phyloP scores from a whole-genome alignment of 108 stramenopile species.

The Skeletonema menzelii region DNA sequence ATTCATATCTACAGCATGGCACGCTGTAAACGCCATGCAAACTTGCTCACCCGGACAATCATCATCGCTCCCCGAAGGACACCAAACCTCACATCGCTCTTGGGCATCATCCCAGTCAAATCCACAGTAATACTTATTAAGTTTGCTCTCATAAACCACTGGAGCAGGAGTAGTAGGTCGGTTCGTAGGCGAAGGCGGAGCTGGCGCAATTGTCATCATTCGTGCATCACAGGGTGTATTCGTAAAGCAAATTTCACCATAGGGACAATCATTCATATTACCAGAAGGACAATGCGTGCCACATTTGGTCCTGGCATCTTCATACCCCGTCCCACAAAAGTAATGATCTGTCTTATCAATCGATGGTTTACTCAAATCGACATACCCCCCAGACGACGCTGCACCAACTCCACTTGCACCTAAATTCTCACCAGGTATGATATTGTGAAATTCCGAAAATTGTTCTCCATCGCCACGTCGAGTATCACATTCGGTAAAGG shows the following conservation, averaged over 20 bases:
- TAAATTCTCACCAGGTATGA: slow-evolving; percentile 27
- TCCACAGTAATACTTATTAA: slow-evolving; percentile 50
- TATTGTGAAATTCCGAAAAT: slow-evolving; percentile 37
- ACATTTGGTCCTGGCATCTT: slow-evolving; percentile 33
- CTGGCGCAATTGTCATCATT: slow-evolving; percentile 30
- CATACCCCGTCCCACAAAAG: slow-evolving; percentile 43
- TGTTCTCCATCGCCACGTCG: slow-evolving; percentile 32
- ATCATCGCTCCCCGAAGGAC: slow-evolving; percentile 46
- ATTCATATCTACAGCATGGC: slow-evolving; percentile 43
- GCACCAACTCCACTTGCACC: slow-evolving; percentile 35
- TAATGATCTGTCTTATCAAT: slow-evolving; percentile 43
- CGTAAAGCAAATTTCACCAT: slow-evolving; percentile 45
- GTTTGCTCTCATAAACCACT: slow-evolving; percentile 26
- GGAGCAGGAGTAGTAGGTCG: slow-evolving; percentile 41
- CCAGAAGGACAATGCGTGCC: slow-evolving; percentile 40
- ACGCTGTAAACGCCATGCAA: slow-evolving; percentile 43
- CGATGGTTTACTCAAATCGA: slow-evolving; percentile 37
- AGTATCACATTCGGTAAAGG: slow-evolving; percentile 49
- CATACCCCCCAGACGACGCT: slow-evolving; percentile 27
- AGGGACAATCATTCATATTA: slow-evolving; percentile 45
- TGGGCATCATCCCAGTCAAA: slow-evolving; percentile 48
- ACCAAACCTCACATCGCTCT: slow-evolving; percentile 45
- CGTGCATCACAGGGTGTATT: slow-evolving; percentile 51
- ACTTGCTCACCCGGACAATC: slow-evolving; percentile 42
- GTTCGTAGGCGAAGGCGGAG: slow-evolving; percentile 27